These are phyloP conservation scores for Abelmoschus esculentus DNA, from an alignment of 345 rosid species.

Conservation along the genomic window DNA sequence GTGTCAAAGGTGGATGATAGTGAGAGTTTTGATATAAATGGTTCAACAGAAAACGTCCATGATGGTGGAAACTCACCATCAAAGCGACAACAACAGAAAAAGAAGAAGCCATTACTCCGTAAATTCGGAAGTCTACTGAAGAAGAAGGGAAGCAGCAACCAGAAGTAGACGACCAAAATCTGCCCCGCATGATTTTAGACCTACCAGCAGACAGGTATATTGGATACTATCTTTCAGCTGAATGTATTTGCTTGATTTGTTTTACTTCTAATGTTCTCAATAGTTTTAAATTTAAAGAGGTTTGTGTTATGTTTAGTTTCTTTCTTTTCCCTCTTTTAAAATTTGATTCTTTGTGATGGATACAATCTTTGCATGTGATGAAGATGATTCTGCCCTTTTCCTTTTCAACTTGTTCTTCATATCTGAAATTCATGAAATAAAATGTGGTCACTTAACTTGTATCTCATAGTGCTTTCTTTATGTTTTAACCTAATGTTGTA, in stretches of 20 bases:
- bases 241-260: conserved; percentile 29
- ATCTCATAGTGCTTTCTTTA: conserved; percentile 13
- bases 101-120: conserved; percentile 81
- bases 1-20: conserved; percentile 55
- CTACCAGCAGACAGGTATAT: conserved; percentile 26
- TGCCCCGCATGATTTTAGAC: conserved; percentile 13
- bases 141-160: conserved; percentile 73
- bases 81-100: conserved; percentile 63
- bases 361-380: conserved; percentile 31
- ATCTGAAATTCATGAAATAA: conserved; percentile 21
- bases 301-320: conserved; percentile 28
- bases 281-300: conserved; percentile 34
- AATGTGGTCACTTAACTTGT: conserved; percentile 21
- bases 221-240: conserved; percentile 22
- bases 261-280: conserved; percentile 22
- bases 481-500: conserved; percentile 10
- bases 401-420: conserved; percentile 9
- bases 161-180: conserved; percentile 34
- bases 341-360: conserved; percentile 22
- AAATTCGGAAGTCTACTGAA: conserved; percentile 91
- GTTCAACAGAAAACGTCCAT: conserved; percentile 47
- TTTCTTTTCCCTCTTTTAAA: conserved; percentile 2
- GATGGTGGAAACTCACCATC: conserved; percentile 42
- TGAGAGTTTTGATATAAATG: conserved; percentile 56
- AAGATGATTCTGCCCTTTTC: conserved; percentile 6